Base-by-base conservation (phyloP, 495 filamentous ascomycete species). In the Penicillium ochrochloron region DNA sequence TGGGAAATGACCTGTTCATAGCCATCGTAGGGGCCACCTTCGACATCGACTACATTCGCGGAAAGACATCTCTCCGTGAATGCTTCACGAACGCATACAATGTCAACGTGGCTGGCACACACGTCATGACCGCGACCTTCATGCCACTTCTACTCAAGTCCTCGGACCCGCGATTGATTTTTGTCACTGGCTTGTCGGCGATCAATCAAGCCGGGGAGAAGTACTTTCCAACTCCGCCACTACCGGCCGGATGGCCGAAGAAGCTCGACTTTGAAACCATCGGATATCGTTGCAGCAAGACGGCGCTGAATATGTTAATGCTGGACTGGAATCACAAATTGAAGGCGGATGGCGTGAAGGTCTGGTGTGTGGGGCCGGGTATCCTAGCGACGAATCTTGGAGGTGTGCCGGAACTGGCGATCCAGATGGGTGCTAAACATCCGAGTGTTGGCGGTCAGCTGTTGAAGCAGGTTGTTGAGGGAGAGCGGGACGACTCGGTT, bases 61-160 rank as follows among this genome's bases (percentile, higher is more conserved):
- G 77, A 42, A 65, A 66, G 15, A 55, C 79, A 51, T 70, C 72
- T 25, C 66, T 81, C 25, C 80, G 83, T n/a, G 78, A 81, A 12
- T 68, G 61, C 63, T 81, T 73, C 59, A 83, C 70, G 61, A 75
- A 76, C n/a, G 63, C 78, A 51, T 78, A 77, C 66, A 72, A 83
- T 62, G 72, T 81, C 31, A 87, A 87, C 60, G 76, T 84, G 7
- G 59, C 84, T 5, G 81, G 83, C 34, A 78, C 84, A 3, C 70
- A 86, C 2, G 77, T 87, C 31, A 23, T 84, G 46, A 73, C 70
- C 2, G 59, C 67, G 6, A 77, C 72, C 0, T 79, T 82, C 73
- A 72, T 81, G 21, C 83, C 84, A 0, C 75, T 87, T 0, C 75
- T 87, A 0, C 72, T 87, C 44, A 76, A 77, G 34, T 84, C 82